Evolutionary conservation across 805 yeast species (phyloP), one percentile per base, ranked within the genome.

Genomic region (Wickerhamiella alocasiicola): DNA sequence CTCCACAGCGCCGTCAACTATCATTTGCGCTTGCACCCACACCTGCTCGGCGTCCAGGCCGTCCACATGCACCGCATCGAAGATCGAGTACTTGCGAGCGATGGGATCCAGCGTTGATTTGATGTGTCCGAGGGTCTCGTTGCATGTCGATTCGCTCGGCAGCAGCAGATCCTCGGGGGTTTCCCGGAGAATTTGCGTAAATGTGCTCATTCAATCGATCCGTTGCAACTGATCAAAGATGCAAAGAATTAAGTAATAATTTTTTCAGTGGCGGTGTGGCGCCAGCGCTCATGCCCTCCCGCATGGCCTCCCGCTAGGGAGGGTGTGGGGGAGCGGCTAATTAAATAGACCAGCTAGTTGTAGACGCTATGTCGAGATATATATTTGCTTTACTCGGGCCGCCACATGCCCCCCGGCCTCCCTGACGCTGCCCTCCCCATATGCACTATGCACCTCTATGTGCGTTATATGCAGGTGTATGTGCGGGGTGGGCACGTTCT

Each of bases 11-110:
- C 78, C 79, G 44, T 85, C 95, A 28, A 84, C 64, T 15, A 88
- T 78, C 63, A 88, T 70, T 59, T 81, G 83, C 2, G 82, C 78
- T 60, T 88, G 97, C 42, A 88, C 94, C 84, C 88, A 88, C 0
- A 91, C 85, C 56, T 88, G 97, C 29, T 79, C 71, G 18, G 95
- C 77, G 57, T 82, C 95, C 41, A 88, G 65, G 1, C 95, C 97
- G 36, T 85, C 93, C 11, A 80, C 69, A 50, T 78, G 74, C 16
- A 88, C 68, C 55, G 82, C 85, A 58, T 85, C 95, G 16, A 88
- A 65, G 5, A 81, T 79, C 1, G 91, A 72, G 42, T 63, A 62
- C 31, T 58, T 41, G 34, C 59, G 57, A 18, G 75, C 67, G 25
- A 78, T 63, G 4, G 81, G 79, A 53, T 79, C 84, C 41, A 79